A percentile compares a stretch with the other conserved stretches of the same genome.
Conservation (phyloP, 768 basidiomycete genomes). For the Boletus tomentosulus region DNA sequence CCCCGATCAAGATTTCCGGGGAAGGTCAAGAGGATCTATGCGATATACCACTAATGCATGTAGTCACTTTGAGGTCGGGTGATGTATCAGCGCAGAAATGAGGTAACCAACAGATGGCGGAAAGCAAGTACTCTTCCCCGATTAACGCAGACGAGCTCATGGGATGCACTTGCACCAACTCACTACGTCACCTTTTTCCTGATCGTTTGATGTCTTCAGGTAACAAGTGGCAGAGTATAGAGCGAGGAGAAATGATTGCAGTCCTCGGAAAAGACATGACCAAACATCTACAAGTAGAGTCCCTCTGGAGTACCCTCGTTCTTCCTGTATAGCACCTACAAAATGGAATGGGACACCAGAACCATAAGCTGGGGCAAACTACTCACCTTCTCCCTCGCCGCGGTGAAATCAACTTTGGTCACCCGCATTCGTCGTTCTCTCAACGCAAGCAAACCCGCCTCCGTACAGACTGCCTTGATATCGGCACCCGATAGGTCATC, state of each 20-base stretch:
- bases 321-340: constrained; percentile 86
- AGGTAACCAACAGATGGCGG: background rate
- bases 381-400: constrained; percentile 88
- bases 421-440: constrained; percentile 95
- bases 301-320: constrained; percentile 95
- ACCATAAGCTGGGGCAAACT: background rate
- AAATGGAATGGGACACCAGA: constrained; percentile 9
- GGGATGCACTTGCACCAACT: background rate
- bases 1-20: no score
- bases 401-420: constrained; percentile 83
- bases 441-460: constrained; percentile 93
- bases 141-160: background rate
- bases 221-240: no score
- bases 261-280: constrained; percentile 6
- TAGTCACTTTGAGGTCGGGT: background rate
- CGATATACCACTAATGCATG: background rate
- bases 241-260: background rate
- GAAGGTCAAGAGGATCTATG: no score
- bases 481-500: constrained; percentile 97
- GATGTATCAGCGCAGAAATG: background rate
- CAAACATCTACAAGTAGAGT: constrained; percentile 59
- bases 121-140: background rate
- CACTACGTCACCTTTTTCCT: background rate
- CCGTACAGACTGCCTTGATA: constrained; percentile 98
- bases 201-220: background rate